Evolutionary conservation across 257 asterid species (phyloP).

Genomic region (Paraleonurus japonicus): DNA sequence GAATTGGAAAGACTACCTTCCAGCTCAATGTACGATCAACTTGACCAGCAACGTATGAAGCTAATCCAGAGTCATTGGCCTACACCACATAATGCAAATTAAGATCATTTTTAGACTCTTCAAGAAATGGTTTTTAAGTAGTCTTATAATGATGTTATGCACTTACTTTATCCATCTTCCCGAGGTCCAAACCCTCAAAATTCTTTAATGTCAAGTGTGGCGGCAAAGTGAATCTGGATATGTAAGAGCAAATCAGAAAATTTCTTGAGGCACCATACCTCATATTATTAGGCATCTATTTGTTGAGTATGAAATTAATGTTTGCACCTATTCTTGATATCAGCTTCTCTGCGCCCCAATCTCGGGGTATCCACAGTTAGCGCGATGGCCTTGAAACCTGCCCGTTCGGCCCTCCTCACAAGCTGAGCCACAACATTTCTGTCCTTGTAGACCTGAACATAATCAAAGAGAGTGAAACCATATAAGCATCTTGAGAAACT

Average conservation of each 20-base stretch:
- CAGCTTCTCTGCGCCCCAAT: conserved; percentile 90
- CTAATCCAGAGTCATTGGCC: conserved; percentile 79
- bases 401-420: conserved; percentile 87
- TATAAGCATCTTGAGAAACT: too few species aligned
- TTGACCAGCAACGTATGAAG: conserved; percentile 87
- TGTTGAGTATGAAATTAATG: background rate
- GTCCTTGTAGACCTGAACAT: conserved; percentile 77
- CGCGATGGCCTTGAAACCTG: conserved; percentile 95
- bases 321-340: conserved; percentile 75
- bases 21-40: conserved; percentile 89
- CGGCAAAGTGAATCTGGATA: conserved; percentile 48
- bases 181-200: conserved; percentile 81
- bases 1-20: conserved; percentile 58
- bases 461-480: background rate
- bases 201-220: conserved; percentile 74
- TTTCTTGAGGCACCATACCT: background rate
- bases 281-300: background rate
- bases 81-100: conserved; percentile 28
- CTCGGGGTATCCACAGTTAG: conserved; percentile 92
- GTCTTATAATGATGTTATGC: background rate
- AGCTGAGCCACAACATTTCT: conserved; percentile 88
- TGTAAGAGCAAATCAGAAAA: conserved; percentile 28
- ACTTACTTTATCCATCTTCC: conserved; percentile 79
- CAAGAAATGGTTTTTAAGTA: background rate
- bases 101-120: conserved; percentile 13